Base-by-base conservation (phyloP, 441 rosid species). In the Euphorbia schlechtendalii region DNA sequence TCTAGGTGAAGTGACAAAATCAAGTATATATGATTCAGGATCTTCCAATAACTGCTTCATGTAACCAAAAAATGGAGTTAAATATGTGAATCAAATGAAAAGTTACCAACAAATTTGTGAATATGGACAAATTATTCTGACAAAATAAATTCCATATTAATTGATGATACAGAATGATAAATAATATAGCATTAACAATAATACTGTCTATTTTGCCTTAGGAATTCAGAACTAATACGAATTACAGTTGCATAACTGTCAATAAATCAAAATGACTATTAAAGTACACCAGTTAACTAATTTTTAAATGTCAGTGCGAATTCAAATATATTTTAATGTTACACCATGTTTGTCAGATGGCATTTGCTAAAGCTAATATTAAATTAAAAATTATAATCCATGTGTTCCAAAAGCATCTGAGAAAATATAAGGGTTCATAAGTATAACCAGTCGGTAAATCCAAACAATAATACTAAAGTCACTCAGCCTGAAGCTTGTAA, bases 1-100 rank as follows among this genome's bases (percentile, higher is more conserved):
- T 73, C 89, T 94, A 67, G 96, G 88, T 64, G 40, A 81, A 75
- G 84, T 71, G 53, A 92, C 76, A 74, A 94, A 81, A 48, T 89
- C 83, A 41, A 81, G 83, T 72, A 94, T 34, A 71, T 81, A 74
- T 64, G 85, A 67, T n/a, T 77, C 61, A 21, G 98, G 94, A 80
- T 87, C 92, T 80, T 85, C 90, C 59, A 70, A 70, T 71, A 94
- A 72, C 98, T 94, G 94, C 73, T 66, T 43, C 58, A 68, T 54
- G 46, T 57, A 36, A 70, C 61, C 68, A 61, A 76, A 22, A 54
- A 30, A 49, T 62, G 15, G 43, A 45, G 68, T 71, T 67, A 68
- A 61, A 63, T 45, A 54, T 13, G 55, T 18, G 38, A 18, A 34
- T 70, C 53, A 20, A 0, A 18, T 5, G 30, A 38, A 48, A 28